phyloP scores from a whole-genome alignment of 2,329 filamentous ascomycete species.

The Fusarium haematococcum region DNA sequence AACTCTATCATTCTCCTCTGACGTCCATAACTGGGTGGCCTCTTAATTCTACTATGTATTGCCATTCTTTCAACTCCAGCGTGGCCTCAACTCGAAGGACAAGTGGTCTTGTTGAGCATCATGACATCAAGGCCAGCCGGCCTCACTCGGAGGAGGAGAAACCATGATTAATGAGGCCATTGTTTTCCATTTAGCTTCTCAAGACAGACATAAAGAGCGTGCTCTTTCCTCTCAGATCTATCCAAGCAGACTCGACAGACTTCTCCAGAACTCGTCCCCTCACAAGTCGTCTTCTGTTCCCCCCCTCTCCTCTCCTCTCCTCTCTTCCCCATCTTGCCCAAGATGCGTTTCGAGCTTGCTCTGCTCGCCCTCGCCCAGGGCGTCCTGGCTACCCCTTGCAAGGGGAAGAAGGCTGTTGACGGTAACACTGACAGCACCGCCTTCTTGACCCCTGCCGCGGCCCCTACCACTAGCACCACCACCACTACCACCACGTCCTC shows the following conservation, averaged over 20 bases:
- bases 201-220: neutral
- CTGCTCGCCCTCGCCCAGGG: constrained; percentile 19
- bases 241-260: neutral
- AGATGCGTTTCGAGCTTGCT: constrained; percentile 14
- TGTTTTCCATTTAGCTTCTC: neutral
- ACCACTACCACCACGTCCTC: neutral
- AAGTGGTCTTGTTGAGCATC: neutral
- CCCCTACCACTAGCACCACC: neutral
- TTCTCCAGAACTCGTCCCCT: neutral
- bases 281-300: neutral
- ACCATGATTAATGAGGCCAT: neutral
- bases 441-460: neutral
- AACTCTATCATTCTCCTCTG: neutral
- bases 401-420: neutral
- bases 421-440: too few species aligned
- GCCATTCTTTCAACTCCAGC: neutral
- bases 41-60: neutral
- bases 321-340: neutral
- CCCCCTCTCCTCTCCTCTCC: too few species aligned
- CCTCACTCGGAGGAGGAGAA: neutral
- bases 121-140: neutral
- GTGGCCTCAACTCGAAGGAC: neutral
- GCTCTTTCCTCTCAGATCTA: neutral
- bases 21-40: neutral
- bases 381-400: constrained; percentile 3